Conservation (phyloP, 2,329 filamentous ascomycete genomes). For the Nothophoma quercina region DNA sequence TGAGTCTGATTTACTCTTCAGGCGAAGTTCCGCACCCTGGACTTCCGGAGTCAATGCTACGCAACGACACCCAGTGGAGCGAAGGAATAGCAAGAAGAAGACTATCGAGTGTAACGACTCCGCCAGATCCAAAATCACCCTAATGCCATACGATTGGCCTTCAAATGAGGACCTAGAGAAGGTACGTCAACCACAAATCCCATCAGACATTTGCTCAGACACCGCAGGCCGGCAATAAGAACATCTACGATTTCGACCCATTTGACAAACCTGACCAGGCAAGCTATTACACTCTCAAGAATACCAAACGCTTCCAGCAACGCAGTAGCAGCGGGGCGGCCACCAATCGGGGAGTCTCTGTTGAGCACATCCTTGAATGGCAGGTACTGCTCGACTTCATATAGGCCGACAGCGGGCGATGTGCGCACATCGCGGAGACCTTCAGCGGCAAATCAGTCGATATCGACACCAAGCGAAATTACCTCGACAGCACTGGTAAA, state of each 20-base stretch:
- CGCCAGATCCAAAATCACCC: too few relatives aligned
- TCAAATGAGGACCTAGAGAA: neutral
- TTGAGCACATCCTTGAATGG: constrained; percentile 11
- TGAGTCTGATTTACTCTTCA: neutral
- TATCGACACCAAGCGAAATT: neutral
- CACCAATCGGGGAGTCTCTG: constrained; percentile 1
- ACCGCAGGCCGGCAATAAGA: neutral
- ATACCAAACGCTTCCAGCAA: neutral
- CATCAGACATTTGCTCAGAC: neutral
- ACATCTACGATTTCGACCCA: neutral
- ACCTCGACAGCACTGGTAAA: too few relatives aligned
- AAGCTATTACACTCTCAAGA: neutral
- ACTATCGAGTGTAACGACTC: too few relatives aligned
- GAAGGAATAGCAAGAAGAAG: neutral
- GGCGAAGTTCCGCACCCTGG: too few relatives aligned
- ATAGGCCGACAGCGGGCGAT: neutral
- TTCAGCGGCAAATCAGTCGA: neutral
- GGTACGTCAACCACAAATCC: neutral
- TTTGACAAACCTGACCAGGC: neutral
- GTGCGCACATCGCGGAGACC: neutral
- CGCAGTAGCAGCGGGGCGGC: neutral
- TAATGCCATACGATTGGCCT: neutral
- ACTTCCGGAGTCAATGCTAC: neutral
- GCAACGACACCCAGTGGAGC: neutral
- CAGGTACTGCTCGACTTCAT: constrained; percentile 1